These are phyloP conservation scores for Mortierella sp. DNA, from an alignment of 371 early-diverging fungal species.

Conservation along the genomic window DNA sequence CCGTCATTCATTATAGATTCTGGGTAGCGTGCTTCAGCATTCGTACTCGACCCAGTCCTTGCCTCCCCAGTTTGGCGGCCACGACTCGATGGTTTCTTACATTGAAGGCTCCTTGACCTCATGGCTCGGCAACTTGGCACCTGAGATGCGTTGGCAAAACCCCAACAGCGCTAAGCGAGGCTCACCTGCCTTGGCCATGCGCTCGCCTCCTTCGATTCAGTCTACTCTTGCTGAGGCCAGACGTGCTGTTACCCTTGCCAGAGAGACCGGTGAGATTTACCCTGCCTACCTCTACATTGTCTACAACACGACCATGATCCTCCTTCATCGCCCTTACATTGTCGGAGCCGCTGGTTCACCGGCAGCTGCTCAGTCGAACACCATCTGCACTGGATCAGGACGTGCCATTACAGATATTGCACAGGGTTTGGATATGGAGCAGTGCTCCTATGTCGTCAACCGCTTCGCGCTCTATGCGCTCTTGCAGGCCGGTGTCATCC, in stretches of 20 bases:
- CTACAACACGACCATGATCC: constrained; percentile 83
- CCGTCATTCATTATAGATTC: constrained; percentile 23
- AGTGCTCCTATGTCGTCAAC: constrained; percentile 56
- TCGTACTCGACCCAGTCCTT: constrained; percentile 57
- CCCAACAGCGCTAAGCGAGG: constrained; percentile 37
- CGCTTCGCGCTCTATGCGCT: constrained; percentile 57
- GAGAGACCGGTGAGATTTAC: constrained; percentile 38
- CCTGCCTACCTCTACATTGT: constrained; percentile 74
- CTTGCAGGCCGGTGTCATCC: constrained; percentile 56
- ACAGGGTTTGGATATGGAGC: constrained; percentile 44
- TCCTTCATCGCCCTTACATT: constrained; percentile 85
- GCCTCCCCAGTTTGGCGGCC: constrained; percentile 58
- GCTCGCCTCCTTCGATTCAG: constrained; percentile 17
- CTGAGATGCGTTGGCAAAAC: constrained; percentile 55
- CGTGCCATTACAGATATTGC: constrained; percentile 57
- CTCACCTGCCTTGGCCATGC: constrained; percentile 33
- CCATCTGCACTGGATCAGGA: constrained; percentile 57
- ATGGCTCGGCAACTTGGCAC: constrained; percentile 59
- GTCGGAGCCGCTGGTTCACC: constrained; percentile 58
- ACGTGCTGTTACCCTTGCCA: constrained; percentile 31
- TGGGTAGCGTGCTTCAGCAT: constrained; percentile 52
- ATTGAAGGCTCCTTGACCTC: constrained; percentile 56
- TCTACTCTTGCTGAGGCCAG: constrained; percentile 18
- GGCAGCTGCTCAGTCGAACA: constrained; percentile 56
- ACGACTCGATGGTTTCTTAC: constrained; percentile 56